Base-by-base conservation (phyloP, 2,329 filamentous ascomycete genomes). In the Coniochaeta sp. region DNA sequence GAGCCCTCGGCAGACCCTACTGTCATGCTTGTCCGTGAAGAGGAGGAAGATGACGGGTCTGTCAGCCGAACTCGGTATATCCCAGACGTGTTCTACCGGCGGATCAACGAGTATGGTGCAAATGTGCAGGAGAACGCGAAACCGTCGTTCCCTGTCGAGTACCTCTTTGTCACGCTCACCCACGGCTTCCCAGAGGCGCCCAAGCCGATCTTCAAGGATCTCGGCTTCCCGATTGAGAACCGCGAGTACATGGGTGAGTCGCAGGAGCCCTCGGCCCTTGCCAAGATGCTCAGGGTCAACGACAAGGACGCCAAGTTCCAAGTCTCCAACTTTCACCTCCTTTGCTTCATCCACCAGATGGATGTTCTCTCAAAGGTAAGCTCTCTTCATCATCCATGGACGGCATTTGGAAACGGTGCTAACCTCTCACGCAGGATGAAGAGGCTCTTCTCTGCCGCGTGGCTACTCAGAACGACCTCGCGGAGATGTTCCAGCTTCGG, bases 51-150 rank as follows among this genome's bases (percentile, higher is more conserved):
- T 49, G 86, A 91, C 57, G 82, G 75, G 59, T 82, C 73, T 51
- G 75, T 70, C 48, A 86, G 79, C 65, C 83, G 83, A 52, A 85
- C 86, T 22, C 82, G 91, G 61, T 99, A 99, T 65, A 95, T 99
- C 20, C 94, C 94, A 1, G 94, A 99, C 63, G 92, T 99, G 4
- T 99, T 97, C 71, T 99, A 95, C 72, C 84, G 92, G 55, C 85
- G 83, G 60, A 90, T 96, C 69, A 99, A 99, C 68, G 92, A 99
- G 67, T 96, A 99, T 65, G 91, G 91, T 30, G 89, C 87, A 57
- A 96, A 92, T 60, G 94, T 97, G 7, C 94, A 96, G 66, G 90
- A 97, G 68, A 97, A 96, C 61, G 94, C 94, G 22, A 97, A 96
- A 66, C 94, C 94, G 0, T 85, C 88, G 45, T 99, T 99, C 67